Conservation (phyloP, 257 asterid genomes). For the Rehmannia glutinosa region DNA sequence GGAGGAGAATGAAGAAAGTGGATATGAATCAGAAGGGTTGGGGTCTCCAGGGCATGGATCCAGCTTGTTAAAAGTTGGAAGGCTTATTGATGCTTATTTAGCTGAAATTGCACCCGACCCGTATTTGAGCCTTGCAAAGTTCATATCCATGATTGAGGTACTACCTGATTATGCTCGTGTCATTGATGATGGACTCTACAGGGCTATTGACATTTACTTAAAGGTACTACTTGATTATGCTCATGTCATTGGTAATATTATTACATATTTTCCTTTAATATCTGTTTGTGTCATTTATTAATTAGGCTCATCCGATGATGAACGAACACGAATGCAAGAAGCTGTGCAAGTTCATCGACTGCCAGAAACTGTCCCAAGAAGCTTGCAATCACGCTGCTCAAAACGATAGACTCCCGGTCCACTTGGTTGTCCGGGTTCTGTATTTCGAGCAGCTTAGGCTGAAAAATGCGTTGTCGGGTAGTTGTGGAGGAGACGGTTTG, state of each 20-base stretch:
- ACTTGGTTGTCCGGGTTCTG: slow-evolving; percentile 50
- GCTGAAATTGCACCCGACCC: slow-evolving; percentile 76
- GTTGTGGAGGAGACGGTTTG: slow-evolving; percentile 43
- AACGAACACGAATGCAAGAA: slow-evolving; percentile 48
- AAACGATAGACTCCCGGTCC: slow-evolving; percentile 57
- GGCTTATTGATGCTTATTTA: slow-evolving; percentile 54
- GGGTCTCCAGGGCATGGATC: slow-evolving; percentile 53
- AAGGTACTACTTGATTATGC: slow-evolving; percentile 82
- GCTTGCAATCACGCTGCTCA: slow-evolving; percentile 74
- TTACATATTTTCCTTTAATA: not conserved
- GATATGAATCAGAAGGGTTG: slow-evolving; percentile 49
- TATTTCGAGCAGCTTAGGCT: slow-evolving; percentile 56
- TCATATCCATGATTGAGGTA: slow-evolving; percentile 43
- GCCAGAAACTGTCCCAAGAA: slow-evolving; percentile 64
- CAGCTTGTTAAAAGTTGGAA: slow-evolving; percentile 56
- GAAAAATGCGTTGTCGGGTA: slow-evolving; percentile 42
- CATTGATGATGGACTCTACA: slow-evolving; percentile 58
- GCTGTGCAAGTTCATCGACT: slow-evolving; percentile 57
- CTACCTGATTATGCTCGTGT: slow-evolving; percentile 75
- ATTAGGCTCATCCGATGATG: slow-evolving; percentile 52
- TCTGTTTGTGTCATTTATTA: not conserved
- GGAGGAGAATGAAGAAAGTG: slow-evolving; percentile 48
- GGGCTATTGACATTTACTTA: slow-evolving; percentile 62
- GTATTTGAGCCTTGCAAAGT: slow-evolving; percentile 51
- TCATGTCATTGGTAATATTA: slow-evolving; percentile 48